These are phyloP conservation scores for Geranium brycei DNA, from an alignment of 345 rosid genomes.

Conservation along the genomic window DNA sequence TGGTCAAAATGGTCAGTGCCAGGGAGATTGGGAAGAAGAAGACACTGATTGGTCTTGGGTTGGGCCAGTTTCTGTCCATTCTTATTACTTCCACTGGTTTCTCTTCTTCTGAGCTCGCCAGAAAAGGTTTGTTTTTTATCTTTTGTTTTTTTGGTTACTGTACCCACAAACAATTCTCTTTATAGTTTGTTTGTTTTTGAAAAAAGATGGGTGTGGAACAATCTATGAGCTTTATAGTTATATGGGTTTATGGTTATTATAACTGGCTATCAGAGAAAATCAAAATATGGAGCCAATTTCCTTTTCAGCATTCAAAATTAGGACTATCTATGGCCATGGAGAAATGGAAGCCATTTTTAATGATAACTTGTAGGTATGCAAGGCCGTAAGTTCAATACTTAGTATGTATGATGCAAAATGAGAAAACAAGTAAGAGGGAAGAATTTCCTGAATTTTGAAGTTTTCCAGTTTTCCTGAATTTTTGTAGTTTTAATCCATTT, in stretches of 20 bases:
- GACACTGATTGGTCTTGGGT: constrained; percentile 29
- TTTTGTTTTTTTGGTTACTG: neutral
- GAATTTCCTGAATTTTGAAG: neutral
- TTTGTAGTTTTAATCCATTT: neutral
- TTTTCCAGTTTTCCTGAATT: neutral
- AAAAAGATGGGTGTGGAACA: neutral
- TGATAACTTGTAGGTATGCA: neutral
- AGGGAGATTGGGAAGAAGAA: constrained; percentile 25
- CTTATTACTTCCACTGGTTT: constrained; percentile 36
- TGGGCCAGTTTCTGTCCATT: constrained; percentile 38
- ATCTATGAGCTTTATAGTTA: no score
- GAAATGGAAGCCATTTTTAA: no score
- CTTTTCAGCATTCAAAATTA: no score
- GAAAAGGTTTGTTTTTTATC: constrained; percentile 17
- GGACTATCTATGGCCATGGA: no score
- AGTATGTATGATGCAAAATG: no score
- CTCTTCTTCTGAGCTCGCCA: constrained; percentile 27
- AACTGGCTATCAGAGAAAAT: no score
- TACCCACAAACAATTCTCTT: neutral
- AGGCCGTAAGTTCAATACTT: no score
- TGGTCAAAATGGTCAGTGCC: constrained; percentile 8
- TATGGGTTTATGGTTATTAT: no score
- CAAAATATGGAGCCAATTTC: no score
- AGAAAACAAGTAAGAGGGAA: no score
- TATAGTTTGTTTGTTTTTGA: neutral